phyloP scores from a whole-genome alignment of 192 early-diverging fungal genomes.

The Entomortierella parvispora region DNA sequence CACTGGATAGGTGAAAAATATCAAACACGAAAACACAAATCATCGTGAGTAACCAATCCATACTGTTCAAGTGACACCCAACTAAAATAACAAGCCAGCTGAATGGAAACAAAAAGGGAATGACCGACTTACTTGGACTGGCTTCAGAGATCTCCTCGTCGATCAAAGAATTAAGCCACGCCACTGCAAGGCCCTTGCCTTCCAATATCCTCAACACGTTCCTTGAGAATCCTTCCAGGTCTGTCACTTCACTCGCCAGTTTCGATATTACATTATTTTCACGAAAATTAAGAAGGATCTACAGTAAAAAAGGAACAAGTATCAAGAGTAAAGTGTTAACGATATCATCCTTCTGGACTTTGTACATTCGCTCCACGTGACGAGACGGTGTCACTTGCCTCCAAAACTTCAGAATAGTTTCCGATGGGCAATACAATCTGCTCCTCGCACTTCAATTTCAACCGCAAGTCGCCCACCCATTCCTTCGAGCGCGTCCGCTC shows the following conservation, averaged over 20 bases:
- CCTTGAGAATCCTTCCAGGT: conserved; percentile 52
- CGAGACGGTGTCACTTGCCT: too few relatives aligned
- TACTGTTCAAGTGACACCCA: too few relatives aligned
- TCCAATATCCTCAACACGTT: conserved; percentile 57
- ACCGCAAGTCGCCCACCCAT: conserved; percentile 47
- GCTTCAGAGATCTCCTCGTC: conserved; percentile 59
- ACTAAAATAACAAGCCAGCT: too few relatives aligned
- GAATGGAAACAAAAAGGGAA: too few relatives aligned
- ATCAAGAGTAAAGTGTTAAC: neutral
- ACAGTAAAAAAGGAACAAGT: neutral
- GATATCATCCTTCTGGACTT: neutral
- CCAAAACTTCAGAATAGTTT: conserved; percentile 49
- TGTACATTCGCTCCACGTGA: too few relatives aligned
- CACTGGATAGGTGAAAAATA: too few relatives aligned
- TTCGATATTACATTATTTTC: conserved; percentile 55
- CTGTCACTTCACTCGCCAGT: conserved; percentile 43
- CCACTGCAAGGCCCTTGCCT: conserved; percentile 39
- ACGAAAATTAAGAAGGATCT: conserved; percentile 52
- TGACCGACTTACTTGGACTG: conserved; percentile 53
- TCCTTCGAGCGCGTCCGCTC: conserved; percentile 29
- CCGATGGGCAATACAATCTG: conserved; percentile 47
- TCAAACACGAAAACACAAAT: too few relatives aligned
- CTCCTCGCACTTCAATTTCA: conserved; percentile 55
- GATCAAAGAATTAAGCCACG: conserved; percentile 57
- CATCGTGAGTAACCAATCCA: too few relatives aligned